phyloP scores from a whole-genome alignment of 371 early-diverging fungal genomes.

The Lichtheimia ramosa region DNA sequence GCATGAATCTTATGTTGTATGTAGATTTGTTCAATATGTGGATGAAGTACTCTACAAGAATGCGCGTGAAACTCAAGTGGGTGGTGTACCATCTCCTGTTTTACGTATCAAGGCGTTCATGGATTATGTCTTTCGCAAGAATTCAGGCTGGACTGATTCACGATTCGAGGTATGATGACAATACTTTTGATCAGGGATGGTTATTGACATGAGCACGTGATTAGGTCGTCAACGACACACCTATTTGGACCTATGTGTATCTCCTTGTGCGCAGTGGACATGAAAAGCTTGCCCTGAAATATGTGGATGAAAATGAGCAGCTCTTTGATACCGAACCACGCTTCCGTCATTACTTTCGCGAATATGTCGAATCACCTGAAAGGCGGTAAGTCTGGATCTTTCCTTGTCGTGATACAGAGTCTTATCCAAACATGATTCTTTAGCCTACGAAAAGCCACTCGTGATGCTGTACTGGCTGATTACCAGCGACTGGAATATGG shows the following conservation, averaged over 20 bases:
- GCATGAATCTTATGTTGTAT: too few species aligned
- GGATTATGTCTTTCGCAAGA: slow-evolving; percentile 55
- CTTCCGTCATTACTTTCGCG: slow-evolving; percentile 66
- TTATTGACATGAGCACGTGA: background rate
- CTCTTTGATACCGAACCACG: slow-evolving; percentile 54
- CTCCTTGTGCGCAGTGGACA: slow-evolving; percentile 77
- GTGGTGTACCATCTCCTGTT: slow-evolving; percentile 70
- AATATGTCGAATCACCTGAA: slow-evolving; percentile 57
- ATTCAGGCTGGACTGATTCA: slow-evolving; percentile 49
- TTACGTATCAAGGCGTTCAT: slow-evolving; percentile 69
- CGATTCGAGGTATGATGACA: slow-evolving; percentile 47
- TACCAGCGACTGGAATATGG: slow-evolving; percentile 59
- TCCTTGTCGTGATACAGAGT: background rate
- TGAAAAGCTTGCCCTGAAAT: slow-evolving; percentile 62
- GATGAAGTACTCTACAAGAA: slow-evolving; percentile 17
- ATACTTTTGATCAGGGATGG: background rate
- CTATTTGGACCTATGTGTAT: slow-evolving; percentile 86
- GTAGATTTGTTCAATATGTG: slow-evolving; percentile 1
- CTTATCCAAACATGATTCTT: background rate
- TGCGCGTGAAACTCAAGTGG: slow-evolving; percentile 63
- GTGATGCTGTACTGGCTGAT: slow-evolving; percentile 53
- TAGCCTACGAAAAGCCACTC: slow-evolving; percentile 23
- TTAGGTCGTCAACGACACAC: slow-evolving; percentile 58
- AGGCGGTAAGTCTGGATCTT: slow-evolving; percentile 14
- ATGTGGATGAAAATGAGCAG: slow-evolving; percentile 54